Conservation (phyloP, 306 rosid genomes). For the Cicer judaicum region DNA sequence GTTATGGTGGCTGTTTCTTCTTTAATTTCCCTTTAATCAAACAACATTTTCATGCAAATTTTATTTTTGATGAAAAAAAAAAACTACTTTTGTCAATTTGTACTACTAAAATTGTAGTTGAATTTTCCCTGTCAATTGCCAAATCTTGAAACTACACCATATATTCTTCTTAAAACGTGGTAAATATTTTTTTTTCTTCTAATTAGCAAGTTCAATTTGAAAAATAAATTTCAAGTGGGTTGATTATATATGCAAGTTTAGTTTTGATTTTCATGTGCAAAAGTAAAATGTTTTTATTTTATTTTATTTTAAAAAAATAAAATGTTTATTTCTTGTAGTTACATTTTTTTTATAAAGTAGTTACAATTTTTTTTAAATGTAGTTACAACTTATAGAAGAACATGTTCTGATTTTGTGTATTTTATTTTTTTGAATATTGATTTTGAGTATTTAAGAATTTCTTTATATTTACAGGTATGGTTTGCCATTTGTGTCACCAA, state of each 20-base stretch:
- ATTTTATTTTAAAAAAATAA: too few relatives aligned
- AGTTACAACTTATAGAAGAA: neutral
- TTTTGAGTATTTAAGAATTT: neutral
- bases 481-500: conserved; percentile 73
- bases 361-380: neutral
- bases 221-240: neutral
- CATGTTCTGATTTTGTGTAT: conserved; percentile 4
- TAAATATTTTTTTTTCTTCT: neutral
- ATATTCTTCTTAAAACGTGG: neutral
- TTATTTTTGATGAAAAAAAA: too few relatives aligned
- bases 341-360: too few relatives aligned
- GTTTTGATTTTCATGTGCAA: neutral
- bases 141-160: neutral
- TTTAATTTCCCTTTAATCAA: neutral
- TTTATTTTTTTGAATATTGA: too few relatives aligned
- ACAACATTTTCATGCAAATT: too few relatives aligned
- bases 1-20: neutral
- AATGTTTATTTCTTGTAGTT: too few relatives aligned
- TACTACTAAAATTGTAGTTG: neutral
- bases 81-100: neutral
- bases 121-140: neutral
- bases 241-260: neutral
- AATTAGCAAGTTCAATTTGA: neutral
- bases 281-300: neutral
- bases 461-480: conserved; percentile 68